Evolutionary conservation across 345 rosid species (phyloP).

Genomic region (Lumnitzera littorea): DNA sequence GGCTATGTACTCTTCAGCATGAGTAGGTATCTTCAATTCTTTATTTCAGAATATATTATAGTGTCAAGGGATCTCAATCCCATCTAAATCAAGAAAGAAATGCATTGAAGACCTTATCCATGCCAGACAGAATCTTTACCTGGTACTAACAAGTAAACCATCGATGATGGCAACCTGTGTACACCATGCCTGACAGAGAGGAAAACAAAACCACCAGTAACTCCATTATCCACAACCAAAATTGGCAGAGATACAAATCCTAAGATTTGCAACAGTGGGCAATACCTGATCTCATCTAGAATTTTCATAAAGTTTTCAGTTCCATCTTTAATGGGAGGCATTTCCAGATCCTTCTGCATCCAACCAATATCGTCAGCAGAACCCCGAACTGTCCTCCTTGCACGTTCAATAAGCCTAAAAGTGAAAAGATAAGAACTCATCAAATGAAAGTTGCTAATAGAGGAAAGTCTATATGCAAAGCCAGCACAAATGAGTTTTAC

Average conservation of each 20-base stretch:
- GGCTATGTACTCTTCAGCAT: too few species aligned
- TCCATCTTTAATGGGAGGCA: constrained; percentile 92
- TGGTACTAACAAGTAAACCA: constrained; percentile 89
- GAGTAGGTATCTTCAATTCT: too few species aligned
- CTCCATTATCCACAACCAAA: constrained; percentile 12
- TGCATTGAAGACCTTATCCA: not conserved
- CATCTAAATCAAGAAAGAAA: constrained; percentile 1
- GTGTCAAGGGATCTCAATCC: not conserved
- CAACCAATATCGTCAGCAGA: constrained; percentile 97
- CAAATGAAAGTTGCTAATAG: not conserved
- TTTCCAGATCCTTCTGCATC: constrained; percentile 57
- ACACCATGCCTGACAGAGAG: constrained; percentile 78
- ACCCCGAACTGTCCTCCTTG: constrained; percentile 87
- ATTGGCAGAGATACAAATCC: constrained; percentile 1
- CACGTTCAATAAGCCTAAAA: constrained; percentile 79
- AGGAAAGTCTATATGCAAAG: not conserved
- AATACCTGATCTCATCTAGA: constrained; percentile 75
- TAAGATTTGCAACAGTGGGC: constrained; percentile 10
- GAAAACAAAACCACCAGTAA: constrained; percentile 14
- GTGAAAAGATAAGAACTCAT: not conserved
- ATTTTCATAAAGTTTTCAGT: constrained; percentile 67
- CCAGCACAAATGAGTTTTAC: not conserved
- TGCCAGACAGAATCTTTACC: constrained; percentile 37
- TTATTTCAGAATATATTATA: too few species aligned
- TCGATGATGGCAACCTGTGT: constrained; percentile 70